Evolutionary conservation across 257 asterid species (phyloP).

Genomic region (Scutellaria minor): DNA sequence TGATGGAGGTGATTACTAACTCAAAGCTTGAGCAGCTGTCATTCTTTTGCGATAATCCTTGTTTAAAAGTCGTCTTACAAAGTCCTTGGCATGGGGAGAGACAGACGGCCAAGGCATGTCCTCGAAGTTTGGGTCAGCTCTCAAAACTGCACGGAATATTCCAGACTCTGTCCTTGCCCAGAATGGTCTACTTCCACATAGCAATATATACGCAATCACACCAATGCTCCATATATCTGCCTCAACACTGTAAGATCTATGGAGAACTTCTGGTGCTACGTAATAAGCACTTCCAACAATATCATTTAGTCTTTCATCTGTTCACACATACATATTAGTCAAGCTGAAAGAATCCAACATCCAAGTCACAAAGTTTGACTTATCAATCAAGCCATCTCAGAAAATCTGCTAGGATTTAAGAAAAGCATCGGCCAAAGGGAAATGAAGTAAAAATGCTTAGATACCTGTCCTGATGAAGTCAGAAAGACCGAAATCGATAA

Average conservation of each 20-base stretch:
- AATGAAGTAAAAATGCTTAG: not conserved
- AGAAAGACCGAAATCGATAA: constrained; percentile 96
- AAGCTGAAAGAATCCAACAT: not conserved
- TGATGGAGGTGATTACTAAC: constrained; percentile 53
- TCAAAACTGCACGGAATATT: constrained; percentile 89
- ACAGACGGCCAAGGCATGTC: constrained; percentile 97
- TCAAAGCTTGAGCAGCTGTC: constrained; percentile 99
- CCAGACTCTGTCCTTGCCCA: constrained; percentile 99
- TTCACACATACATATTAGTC: not conserved
- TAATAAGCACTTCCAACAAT: constrained; percentile 99
- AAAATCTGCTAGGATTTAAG: not conserved
- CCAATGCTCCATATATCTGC: constrained; percentile 99
- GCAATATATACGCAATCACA: constrained; percentile 82
- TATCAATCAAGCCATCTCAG: constrained; percentile 22
- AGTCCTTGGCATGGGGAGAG: constrained; percentile 82
- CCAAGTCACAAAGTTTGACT: not conserved
- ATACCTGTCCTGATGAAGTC: constrained; percentile 93
- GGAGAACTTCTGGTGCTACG: constrained; percentile 99
- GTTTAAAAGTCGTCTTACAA: constrained; percentile 82
- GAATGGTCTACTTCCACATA: constrained; percentile 98
- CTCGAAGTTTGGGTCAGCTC: constrained; percentile 93
- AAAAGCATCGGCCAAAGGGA: not conserved
- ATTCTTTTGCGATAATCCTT: constrained; percentile 95
- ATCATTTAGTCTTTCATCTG: constrained; percentile 96
- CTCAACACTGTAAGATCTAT: constrained; percentile 91